Percentiles rank a stretch among this genome's conserved stretches.
Evolutionary conservation across 2,329 filamentous ascomycete genomes (phyloP).

Genomic region (Venturia carpophila): DNA sequence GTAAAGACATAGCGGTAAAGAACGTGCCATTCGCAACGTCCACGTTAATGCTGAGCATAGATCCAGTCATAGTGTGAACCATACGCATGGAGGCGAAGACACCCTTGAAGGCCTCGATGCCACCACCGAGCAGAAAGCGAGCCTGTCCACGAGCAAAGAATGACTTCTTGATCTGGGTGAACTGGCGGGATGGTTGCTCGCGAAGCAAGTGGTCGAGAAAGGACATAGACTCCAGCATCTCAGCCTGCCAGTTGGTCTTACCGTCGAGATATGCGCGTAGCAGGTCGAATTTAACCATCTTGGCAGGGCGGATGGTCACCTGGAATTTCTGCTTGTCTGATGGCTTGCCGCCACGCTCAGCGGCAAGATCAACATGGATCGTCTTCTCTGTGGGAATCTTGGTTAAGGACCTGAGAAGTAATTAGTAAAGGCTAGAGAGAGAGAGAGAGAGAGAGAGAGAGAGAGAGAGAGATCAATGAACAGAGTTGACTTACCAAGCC

Average conservation of each 20-base stretch:
- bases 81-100: slow-evolving; percentile 80
- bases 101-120: slow-evolving; percentile 75
- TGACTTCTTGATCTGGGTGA: slow-evolving; percentile 68
- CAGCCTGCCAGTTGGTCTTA: slow-evolving; percentile 43
- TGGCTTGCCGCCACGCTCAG: slow-evolving; percentile 45
- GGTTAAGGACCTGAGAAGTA: slow-evolving; percentile 24
- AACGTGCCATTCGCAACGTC: slow-evolving; percentile 91
- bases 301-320: slow-evolving; percentile 57
- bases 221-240: slow-evolving; percentile 68
- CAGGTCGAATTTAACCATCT: slow-evolving; percentile 58
- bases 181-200: slow-evolving; percentile 60
- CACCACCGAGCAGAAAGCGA: slow-evolving; percentile 49
- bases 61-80: slow-evolving; percentile 48
- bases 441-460: not conserved
- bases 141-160: slow-evolving; percentile 59
- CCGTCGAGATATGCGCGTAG: slow-evolving; percentile 59
- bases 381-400: slow-evolving; percentile 28
- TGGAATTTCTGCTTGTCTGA: slow-evolving; percentile 26
- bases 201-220: slow-evolving; percentile 88
- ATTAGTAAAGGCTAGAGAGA: not conserved
- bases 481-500: slow-evolving; percentile 58
- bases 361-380: slow-evolving; percentile 64
- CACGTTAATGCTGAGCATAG: slow-evolving; percentile 71
- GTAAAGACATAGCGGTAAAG: slow-evolving; percentile 39
- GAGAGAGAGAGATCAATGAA: not conserved